These are phyloP conservation scores for Aspergillus bertholletiae DNA, from an alignment of 495 filamentous ascomycete species.

Conservation along the genomic window DNA sequence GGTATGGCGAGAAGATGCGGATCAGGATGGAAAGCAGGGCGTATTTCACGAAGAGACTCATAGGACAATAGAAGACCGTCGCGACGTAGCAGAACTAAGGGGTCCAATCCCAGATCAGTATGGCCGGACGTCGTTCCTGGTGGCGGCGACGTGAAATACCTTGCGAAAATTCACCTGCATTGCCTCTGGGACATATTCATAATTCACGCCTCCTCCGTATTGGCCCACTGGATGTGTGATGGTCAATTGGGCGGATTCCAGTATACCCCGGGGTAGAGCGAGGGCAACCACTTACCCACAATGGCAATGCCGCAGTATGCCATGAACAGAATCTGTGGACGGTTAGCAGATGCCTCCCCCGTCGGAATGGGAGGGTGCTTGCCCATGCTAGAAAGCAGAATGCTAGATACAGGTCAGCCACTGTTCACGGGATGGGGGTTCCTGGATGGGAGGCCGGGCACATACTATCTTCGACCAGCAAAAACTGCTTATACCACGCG, in stretches of 20 bases:
- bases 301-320: conserved; percentile 36
- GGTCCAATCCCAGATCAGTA: no score
- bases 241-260: no score
- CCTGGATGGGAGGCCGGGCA: not conserved
- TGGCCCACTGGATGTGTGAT: conserved; percentile 25
- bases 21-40: conserved; percentile 46
- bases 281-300: conserved; percentile 33
- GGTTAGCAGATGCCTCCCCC: not conserved
- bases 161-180: conserved; percentile 29
- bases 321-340: conserved; percentile 30
- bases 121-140: not conserved
- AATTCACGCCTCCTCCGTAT: conserved; percentile 37
- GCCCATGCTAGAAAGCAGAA: conserved; percentile 34
- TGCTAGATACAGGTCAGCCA: conserved; percentile 15
- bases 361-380: conserved; percentile 6
- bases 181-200: conserved; percentile 16
- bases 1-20: conserved; percentile 45
- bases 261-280: no score
- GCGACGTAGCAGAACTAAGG: conserved; percentile 35
- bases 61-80: conserved; percentile 47
- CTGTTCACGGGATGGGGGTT: not conserved
- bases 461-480: conserved; percentile 43
- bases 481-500: conserved; percentile 29
- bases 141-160: conserved; percentile 4
- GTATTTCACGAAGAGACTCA: conserved; percentile 43